Conservation (phyloP, 2,329 filamentous ascomycete genomes). For the Cercospora sp. region DNA sequence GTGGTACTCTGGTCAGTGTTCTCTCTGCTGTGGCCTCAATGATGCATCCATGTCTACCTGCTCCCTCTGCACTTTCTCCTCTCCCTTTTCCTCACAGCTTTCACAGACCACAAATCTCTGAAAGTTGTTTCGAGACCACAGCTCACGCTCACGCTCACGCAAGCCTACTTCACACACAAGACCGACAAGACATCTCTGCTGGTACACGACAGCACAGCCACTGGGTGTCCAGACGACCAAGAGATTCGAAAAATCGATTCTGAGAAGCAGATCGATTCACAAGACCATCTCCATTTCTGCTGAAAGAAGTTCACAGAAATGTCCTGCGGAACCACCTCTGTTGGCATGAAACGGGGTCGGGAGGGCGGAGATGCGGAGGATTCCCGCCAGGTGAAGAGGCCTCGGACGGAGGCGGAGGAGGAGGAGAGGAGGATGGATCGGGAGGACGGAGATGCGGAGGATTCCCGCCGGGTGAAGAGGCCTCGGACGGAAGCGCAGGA, state of each 20-base stretch:
- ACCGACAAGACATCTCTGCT: background rate
- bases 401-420: background rate
- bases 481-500: background rate
- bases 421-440: background rate
- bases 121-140: background rate
- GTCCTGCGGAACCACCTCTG: background rate
- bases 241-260: background rate
- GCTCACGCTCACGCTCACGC: background rate
- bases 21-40: background rate
- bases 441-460: background rate
- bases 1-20: background rate
- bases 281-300: conserved; percentile 1
- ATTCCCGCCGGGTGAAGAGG: background rate
- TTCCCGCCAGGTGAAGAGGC: background rate
- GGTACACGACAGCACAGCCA: background rate
- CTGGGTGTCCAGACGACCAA: background rate
- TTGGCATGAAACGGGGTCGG: conserved; percentile 1
- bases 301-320: conserved; percentile 6
- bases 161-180: background rate
- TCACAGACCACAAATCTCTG: background rate
- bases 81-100: background rate
- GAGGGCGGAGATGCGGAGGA: background rate
- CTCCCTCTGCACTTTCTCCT: background rate
- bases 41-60: background rate
- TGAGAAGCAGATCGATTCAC: conserved; percentile 5